Percentiles rank a stretch among this genome's conserved stretches.
These are phyloP conservation scores for Citrus hindsii DNA, from an alignment of 345 rosid genomes.

Conservation along the genomic window DNA sequence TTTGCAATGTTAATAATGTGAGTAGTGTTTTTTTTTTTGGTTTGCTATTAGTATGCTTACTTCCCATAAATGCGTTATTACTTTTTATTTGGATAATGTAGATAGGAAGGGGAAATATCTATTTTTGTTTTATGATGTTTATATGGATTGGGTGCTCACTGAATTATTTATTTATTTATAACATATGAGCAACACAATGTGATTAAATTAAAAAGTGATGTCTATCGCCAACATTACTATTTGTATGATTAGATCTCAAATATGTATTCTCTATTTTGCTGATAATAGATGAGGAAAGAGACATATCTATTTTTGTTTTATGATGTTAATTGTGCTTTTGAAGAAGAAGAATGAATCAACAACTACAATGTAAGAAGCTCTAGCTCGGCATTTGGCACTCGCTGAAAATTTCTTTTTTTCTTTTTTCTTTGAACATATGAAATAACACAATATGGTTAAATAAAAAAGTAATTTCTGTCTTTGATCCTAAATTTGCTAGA, in stretches of 20 bases:
- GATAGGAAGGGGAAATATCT: no score
- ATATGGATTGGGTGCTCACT: no score
- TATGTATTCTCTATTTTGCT: background rate
- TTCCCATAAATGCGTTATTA: no score
- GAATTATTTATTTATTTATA: no score
- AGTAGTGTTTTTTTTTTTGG: conserved; percentile 14
- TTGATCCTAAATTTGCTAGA: background rate
- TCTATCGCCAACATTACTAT: background rate
- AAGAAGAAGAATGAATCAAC: background rate
- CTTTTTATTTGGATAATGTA: no score
- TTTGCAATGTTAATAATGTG: conserved; percentile 62
- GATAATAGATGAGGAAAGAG: background rate
- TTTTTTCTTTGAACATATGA: background rate
- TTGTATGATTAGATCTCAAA: background rate
- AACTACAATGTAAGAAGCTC: background rate
- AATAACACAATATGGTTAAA: background rate
- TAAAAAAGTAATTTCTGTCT: background rate
- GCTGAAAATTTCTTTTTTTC: background rate
- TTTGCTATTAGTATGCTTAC: no score
- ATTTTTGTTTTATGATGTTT: no score
- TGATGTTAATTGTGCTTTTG: background rate
- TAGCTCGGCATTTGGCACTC: background rate
- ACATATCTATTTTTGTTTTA: background rate
- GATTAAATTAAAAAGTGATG: no score
- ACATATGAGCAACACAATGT: no score